Base-by-base conservation (phyloP, 2,329 filamentous ascomycete genomes). In the Aspergillus pseudoviridinutans region DNA sequence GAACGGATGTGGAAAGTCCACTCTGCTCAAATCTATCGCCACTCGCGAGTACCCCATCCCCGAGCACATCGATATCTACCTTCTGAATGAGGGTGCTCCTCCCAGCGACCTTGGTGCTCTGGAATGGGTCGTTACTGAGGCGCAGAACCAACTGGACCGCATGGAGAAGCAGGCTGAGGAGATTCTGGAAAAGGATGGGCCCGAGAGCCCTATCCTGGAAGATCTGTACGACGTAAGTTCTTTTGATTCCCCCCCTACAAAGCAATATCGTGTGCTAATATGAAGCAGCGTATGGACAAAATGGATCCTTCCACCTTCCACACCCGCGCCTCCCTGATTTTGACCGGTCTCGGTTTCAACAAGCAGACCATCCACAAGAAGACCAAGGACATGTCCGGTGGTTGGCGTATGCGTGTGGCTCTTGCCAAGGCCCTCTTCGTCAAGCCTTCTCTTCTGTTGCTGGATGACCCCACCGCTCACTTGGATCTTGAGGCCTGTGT, bases 311-410 rank as follows among this genome's bases (percentile, higher is more conserved):
- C 92, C 41, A 99, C 95, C 53, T 99, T 99, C 80, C 82, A 91
- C 72, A 96, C 93, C 61, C 91, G 94, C 74, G 94, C 94, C 60
- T 96, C 93, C 56, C 87, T 97, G 65, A 99, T 99, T 75, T 79
- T 99, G 68, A 99, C 94, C 56, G 94, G 94, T 92, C 89, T 99
- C 58, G 94, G 94, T 66, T 99, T 99, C 87, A 96, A 99, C 87
- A 97, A 97, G 84, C 80, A 79, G 68, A 99, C 95, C 56, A 97
- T 99, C 74, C 82, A 95, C 78, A 99, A 99, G 86, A 97, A 95
- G 87, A 99, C 95, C 70, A 99, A 97, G 86, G 95, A 99, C 77
- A 99, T 99, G 95, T 99, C 94, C 65, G 94, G 94, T 91, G 94
- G 94, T 69, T 99, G 94, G 94, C 88, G 93, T 83, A 99, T 99